Percentiles rank a stretch among this genome's conserved stretches.
Evolutionary conservation across 2,329 filamentous ascomycete species (phyloP).

Genomic region (Colletotrichum melonis): DNA sequence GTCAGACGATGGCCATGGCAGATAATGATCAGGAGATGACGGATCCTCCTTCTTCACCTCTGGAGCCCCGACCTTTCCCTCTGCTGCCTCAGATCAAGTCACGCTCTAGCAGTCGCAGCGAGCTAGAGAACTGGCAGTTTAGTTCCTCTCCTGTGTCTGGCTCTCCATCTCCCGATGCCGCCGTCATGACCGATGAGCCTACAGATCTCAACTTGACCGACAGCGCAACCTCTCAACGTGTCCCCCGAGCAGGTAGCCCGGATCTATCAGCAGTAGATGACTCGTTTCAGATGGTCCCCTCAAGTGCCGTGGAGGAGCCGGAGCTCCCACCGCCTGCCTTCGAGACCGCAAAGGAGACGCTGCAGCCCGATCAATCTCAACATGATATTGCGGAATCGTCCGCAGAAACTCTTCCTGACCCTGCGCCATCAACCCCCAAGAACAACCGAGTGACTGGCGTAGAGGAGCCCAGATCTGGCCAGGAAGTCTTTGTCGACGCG

Average conservation of each 20-base stretch:
- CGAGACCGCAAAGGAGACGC: not conserved
- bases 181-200: conserved; percentile 31
- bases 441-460: conserved; percentile 35
- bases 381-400: not conserved
- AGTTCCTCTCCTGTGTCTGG: conserved; percentile 66
- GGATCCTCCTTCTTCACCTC: conserved; percentile 70
- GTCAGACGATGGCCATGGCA: conserved; percentile 60
- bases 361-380: not conserved
- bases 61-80: conserved; percentile 64
- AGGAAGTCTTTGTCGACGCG: conserved; percentile 63
- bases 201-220: conserved; percentile 30
- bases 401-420: not conserved
- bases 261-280: conserved; percentile 26
- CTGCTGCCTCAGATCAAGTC: conserved; percentile 64
- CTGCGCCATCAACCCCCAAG: conserved; percentile 31
- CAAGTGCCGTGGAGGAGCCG: conserved; percentile 39
- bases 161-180: conserved; percentile 54
- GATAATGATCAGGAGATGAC: conserved; percentile 59
- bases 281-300: conserved; percentile 40
- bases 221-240: conserved; percentile 23
- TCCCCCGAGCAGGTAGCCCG: conserved; percentile 25
- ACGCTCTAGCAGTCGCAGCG: conserved; percentile 53
- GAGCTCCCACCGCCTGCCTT: conserved; percentile 28
- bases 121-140: conserved; percentile 63
- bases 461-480: conserved; percentile 55